Evolutionary conservation across 148 eudicot species (phyloP).

Genomic region (Vaccinium corymbosum): DNA sequence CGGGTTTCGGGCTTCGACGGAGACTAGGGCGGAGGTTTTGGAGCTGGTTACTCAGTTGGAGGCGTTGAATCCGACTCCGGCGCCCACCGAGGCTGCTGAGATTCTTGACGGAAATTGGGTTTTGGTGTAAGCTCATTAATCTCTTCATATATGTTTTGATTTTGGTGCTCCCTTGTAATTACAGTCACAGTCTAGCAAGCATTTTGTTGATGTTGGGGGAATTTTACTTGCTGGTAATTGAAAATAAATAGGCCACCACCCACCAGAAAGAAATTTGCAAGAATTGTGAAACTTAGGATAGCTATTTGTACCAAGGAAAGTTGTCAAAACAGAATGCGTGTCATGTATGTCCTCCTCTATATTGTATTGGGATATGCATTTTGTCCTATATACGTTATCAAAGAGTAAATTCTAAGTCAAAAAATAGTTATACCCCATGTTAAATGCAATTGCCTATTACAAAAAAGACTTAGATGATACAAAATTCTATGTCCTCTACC

Average conservation of each 20-base stretch:
- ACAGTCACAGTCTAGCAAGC: neutral
- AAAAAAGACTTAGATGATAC: neutral
- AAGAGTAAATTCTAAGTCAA: too few relatives aligned
- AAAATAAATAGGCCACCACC: neutral
- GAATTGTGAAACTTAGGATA: neutral
- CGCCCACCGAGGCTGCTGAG: constrained; percentile 51
- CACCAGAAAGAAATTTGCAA: neutral
- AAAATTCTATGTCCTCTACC: neutral
- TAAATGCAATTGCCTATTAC: neutral
- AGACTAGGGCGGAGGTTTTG: constrained; percentile 73
- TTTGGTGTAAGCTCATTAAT: constrained; percentile 59
- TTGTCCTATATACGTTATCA: neutral
- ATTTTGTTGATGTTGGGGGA: neutral
- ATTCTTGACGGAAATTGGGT: constrained; percentile 94
- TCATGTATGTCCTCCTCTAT: too few relatives aligned
- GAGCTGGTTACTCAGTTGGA: constrained; percentile 78
- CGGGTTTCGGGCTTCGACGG: constrained; percentile 71
- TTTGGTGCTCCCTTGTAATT: neutral
- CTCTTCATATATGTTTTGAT: neutral
- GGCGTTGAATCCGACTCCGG: constrained; percentile 69
- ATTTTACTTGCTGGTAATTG: neutral
- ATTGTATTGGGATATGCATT: neutral
- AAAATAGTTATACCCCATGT: too few relatives aligned
- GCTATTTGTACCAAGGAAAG: neutral
- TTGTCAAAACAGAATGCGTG: neutral